Evolutionary conservation across 768 basidiomycete species (phyloP), one percentile per base, ranked within the genome.

Genomic region (Candolleomyces eurysporus): DNA sequence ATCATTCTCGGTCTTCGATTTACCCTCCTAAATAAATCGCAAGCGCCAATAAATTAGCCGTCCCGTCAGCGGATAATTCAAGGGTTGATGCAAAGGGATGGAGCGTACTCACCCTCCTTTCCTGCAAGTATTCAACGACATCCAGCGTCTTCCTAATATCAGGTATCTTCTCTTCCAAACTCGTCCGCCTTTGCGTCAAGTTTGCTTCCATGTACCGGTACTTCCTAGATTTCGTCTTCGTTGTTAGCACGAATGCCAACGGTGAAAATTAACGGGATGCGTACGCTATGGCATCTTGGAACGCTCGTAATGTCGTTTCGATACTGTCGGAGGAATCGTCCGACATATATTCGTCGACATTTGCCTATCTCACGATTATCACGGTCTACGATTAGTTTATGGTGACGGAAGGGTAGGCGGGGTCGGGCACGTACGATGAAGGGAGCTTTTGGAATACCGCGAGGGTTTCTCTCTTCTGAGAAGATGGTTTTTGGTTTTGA

Each of bases 141-240:
- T 82, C 81, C 48, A 99, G 76, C 2, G 96, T 98, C 78, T 95
- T 94, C 68, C 84, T 85, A 69, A 98, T 94, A 72, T 99, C 97
- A 0, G 96, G 96, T 42, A 98, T 95, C 81, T 99, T 98, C 63
- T 93, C 91, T 66, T 95, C 90, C 5, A 98, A 80, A 17, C 89
- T 86, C 56, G 82, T 82, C 57, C 90, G 82, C 50, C 95, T 84
- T 69, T 94, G 90, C 6, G 87, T 78, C 53, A 96, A 79, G 70
- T 87, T 95, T 16, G 85, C 77, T 66, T 98, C 96, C 96, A 99
- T 98, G 76, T 96, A 98, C 54, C 92, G 90, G 80, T 99, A 98
- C 81, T 99, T 98, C 67, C 96, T 99, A 77, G 69, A 72, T 80
- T 80, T 81, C 8, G 36, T 11, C 36, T 5, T 8, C 36, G 11